phyloP scores from a whole-genome alignment of 2,329 filamentous ascomycete species.

The Calonectria leucothoes region DNA sequence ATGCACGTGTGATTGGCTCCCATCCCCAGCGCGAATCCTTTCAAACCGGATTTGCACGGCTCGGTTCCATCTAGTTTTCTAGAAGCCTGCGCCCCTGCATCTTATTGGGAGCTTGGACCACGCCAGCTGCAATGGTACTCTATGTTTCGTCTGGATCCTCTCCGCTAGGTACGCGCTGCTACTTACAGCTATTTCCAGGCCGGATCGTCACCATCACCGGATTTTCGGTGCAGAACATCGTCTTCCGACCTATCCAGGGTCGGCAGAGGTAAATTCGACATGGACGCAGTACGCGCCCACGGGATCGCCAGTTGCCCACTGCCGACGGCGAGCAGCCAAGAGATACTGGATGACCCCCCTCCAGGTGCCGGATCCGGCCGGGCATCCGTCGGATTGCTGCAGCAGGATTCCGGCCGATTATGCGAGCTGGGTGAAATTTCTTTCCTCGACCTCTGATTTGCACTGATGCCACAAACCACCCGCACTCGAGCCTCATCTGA shows the following conservation, averaged over 20 bases:
- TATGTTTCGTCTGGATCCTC: slow-evolving; percentile 23
- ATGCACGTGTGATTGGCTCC: slow-evolving; percentile 34
- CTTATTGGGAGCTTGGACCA: slow-evolving; percentile 42
- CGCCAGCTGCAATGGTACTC: slow-evolving; percentile 28
- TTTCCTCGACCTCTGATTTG: slow-evolving; percentile 20
- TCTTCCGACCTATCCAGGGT: slow-evolving; percentile 1
- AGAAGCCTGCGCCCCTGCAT: slow-evolving; percentile 46
- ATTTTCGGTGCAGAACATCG: slow-evolving; percentile 6
- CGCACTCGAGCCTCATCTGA: background rate
- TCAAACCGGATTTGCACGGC: slow-evolving; percentile 39
- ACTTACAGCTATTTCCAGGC: slow-evolving; percentile 9
- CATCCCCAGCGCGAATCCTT: slow-evolving; percentile 17
- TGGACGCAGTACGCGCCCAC: background rate
- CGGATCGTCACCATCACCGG: slow-evolving; percentile 7
- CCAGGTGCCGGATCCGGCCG: slow-evolving; percentile 17
- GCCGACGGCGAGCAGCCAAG: slow-evolving; percentile 11
- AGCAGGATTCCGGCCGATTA: slow-evolving; percentile 6
- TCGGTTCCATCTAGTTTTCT: slow-evolving; percentile 42
- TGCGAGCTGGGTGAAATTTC: slow-evolving; percentile 10
- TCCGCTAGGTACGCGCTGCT: slow-evolving; percentile 11
- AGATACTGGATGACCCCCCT: background rate
- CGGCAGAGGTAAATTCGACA: slow-evolving; percentile 5
- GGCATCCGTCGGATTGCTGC: slow-evolving; percentile 8
- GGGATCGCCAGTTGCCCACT: slow-evolving; percentile 13
- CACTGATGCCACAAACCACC: background rate